Base-by-base conservation (phyloP, 768 basidiomycete genomes). In the Suillus lakei region DNA sequence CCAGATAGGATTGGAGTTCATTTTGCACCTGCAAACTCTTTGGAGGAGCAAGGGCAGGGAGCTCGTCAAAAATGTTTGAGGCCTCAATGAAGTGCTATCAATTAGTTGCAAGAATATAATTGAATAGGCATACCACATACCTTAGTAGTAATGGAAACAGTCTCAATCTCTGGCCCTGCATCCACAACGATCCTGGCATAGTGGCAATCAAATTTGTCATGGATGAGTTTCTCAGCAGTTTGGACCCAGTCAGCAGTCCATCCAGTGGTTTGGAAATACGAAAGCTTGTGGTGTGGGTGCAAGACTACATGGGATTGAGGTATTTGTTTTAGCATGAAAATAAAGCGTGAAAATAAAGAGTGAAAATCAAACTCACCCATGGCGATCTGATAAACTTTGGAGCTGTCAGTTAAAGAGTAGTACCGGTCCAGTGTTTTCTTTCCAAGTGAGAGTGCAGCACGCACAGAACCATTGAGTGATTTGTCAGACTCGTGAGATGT, bases 251-350 rank as follows among this genome's bases (percentile, higher is more conserved):
- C 64, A 0, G 51, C 10, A 8, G 69, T 63, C 80, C 79, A 80
- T 3, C 67, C 61, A 9, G 67, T 61, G 4, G 64, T 65, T 13
- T 68, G 59, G 65, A 82, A 79, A 62, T 81, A 81, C 18, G 67
- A 64, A 13, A 79, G 72, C 67, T 80, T 80, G 71, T 77, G 70
- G 0, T 62, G 59, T 1, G 76, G 79, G 64, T 80, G 76, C 21
- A 80, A 72, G 28, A 80, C 78, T 81, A 51, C 15, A 10, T 55
- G 39, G 8, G 39, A 36, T 28, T 34, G 23, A 59, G 56, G 9
- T 38, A 39, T 34, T 36, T n/a, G 16, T 26, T 30, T 36, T 30
- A 55, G 28, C 9, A 16, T 41, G 60, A 13, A 28, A 38, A 61
- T 38, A 50, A 50, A 55, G 28, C 9, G 21, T 41, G 60, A 13